Conservation (phyloP, 2,329 filamentous ascomycete genomes). For the Diplodia mutila region DNA sequence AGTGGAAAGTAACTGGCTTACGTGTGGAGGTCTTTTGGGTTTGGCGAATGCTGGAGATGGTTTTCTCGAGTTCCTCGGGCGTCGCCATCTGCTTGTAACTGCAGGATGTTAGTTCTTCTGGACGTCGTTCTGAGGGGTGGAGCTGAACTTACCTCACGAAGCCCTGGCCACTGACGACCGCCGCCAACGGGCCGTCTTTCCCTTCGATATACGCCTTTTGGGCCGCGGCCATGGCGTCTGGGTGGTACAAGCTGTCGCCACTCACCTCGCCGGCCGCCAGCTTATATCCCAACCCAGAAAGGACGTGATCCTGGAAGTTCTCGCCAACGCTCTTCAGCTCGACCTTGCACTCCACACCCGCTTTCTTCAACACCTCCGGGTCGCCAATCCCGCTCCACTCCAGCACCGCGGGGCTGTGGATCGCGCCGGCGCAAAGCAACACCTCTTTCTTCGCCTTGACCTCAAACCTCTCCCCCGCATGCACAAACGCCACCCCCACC, state of each 20-base stretch:
- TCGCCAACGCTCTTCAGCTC: slow-evolving; percentile 39
- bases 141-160: slow-evolving; percentile 11
- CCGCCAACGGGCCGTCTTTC: not conserved
- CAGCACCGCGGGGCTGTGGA: slow-evolving; percentile 32
- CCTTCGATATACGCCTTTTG: slow-evolving; percentile 5
- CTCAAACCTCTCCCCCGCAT: not conserved
- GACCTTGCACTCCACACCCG: slow-evolving; percentile 36
- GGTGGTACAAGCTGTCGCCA: not conserved
- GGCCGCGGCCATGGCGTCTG: slow-evolving; percentile 16
- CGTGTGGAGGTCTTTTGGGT: slow-evolving; percentile 15
- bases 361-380: slow-evolving; percentile 27
- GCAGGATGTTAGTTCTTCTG: slow-evolving; percentile 13
- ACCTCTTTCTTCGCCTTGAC: slow-evolving; percentile 37
- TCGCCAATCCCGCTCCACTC: slow-evolving; percentile 38
- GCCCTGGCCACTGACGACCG: slow-evolving; percentile 20
- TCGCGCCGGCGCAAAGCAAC: slow-evolving; percentile 22
- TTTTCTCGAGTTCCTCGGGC: not conserved
- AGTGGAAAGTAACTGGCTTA: not conserved
- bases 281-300: slow-evolving; percentile 25
- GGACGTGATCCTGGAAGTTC: slow-evolving; percentile 42
- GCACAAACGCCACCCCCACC: not conserved
- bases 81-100: slow-evolving; percentile 23
- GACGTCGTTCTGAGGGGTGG: too few relatives aligned
- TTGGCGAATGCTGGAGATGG: slow-evolving; percentile 15
- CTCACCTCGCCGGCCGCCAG: not conserved